A percentile compares a stretch with the other conserved stretches of the same genome.
Evolutionary conservation across 2,329 filamentous ascomycete species (phyloP).

Genomic region (Aspergillus fijiensis): DNA sequence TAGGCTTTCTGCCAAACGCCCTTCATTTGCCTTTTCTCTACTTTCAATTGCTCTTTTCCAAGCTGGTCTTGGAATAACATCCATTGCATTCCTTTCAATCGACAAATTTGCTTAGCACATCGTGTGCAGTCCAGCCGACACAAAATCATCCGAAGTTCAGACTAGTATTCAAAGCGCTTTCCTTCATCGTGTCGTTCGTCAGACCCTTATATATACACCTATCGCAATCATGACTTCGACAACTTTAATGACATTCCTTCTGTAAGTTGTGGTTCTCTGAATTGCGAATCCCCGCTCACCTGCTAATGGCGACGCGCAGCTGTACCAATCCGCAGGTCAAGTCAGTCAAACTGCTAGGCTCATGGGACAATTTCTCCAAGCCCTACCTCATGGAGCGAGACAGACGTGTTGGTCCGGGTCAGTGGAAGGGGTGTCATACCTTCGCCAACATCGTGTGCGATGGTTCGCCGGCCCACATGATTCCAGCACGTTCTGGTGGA

Average conservation of each 20-base stretch:
- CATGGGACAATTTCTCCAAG: slow-evolving; percentile 90
- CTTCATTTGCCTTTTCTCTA: slow-evolving; percentile 1
- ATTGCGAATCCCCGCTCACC: background rate
- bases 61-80: slow-evolving; percentile 20
- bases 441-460: slow-evolving; percentile 85
- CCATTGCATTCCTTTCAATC: slow-evolving; percentile 11
- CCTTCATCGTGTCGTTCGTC: too few species aligned
- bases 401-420: slow-evolving; percentile 66
- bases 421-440: slow-evolving; percentile 84
- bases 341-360: slow-evolving; percentile 79
- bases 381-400: slow-evolving; percentile 81
- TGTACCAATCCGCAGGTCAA: slow-evolving; percentile 41
- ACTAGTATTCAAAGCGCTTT: background rate
- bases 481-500: slow-evolving; percentile 67
- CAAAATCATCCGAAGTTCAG: background rate
- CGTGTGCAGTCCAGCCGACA: background rate
- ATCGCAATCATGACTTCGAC: slow-evolving; percentile 32
- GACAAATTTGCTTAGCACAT: background rate
- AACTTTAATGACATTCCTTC: slow-evolving; percentile 38
- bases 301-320: slow-evolving; percentile 25
- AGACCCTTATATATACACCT: background rate
- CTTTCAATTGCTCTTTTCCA: slow-evolving; percentile 14
- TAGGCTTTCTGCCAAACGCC: background rate
- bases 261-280: slow-evolving; percentile 28
- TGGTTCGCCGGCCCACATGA: slow-evolving; percentile 57